Conservation (phyloP, 2,329 filamentous ascomycete species). For the Dothideomycetes sp. region DNA sequence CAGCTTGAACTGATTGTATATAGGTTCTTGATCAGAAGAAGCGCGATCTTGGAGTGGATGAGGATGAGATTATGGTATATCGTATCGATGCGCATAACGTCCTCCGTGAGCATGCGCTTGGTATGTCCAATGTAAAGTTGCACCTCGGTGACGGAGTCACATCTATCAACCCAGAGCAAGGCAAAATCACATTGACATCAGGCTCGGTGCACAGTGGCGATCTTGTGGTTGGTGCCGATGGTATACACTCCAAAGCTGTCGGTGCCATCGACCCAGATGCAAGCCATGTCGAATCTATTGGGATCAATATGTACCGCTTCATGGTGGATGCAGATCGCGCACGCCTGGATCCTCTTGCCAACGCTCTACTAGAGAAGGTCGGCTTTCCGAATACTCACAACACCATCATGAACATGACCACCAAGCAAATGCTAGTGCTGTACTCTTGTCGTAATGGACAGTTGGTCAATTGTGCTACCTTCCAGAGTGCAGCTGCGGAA, state of each 20-base stretch:
- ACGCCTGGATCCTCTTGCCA: background rate
- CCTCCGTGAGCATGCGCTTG: constrained; percentile 9
- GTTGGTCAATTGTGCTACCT: constrained; percentile 6
- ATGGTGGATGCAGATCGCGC: constrained; percentile 3
- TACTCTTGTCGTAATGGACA: constrained; percentile 4
- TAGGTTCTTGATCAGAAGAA: constrained; percentile 6
- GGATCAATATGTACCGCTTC: constrained; percentile 7
- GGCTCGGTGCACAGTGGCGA: constrained; percentile 9
- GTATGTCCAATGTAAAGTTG: constrained; percentile 8
- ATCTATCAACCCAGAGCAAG: constrained; percentile 10
- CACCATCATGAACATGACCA: constrained; percentile 2
- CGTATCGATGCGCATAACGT: constrained; percentile 14
- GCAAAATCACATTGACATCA: constrained; percentile 9
- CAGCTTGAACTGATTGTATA: background rate
- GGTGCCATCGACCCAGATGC: constrained; percentile 4
- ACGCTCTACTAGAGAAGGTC: background rate
- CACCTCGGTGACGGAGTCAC: constrained; percentile 10
- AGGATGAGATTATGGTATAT: constrained; percentile 13
- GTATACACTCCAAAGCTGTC: constrained; percentile 8
- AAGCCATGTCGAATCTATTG: background rate
- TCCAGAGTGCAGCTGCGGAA: constrained; percentile 2
- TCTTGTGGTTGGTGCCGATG: constrained; percentile 15
- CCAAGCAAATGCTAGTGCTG: constrained; percentile 3
- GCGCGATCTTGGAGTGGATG: constrained; percentile 7
- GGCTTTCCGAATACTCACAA: constrained; percentile 2